Conservation (phyloP, 768 basidiomycete genomes). For the Tulasnella sp. region DNA sequence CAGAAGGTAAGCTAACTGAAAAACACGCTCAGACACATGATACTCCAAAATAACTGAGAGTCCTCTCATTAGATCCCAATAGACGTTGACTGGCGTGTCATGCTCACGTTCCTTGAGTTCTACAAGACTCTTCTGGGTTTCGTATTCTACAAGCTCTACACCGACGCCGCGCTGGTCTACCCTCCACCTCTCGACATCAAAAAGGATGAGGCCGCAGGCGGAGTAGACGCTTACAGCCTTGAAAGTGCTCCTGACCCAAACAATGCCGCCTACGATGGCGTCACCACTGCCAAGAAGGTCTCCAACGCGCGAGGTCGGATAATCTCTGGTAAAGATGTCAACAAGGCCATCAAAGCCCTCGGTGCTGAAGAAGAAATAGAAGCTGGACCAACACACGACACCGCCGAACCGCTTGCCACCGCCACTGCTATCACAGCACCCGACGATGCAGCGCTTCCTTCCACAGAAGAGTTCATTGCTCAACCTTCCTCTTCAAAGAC, state of each 20-base stretch:
- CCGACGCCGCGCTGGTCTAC: conserved; percentile 84
- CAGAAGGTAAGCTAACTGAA: conserved; percentile 59
- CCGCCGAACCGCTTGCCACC: conserved; percentile 4
- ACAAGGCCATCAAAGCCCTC: conserved; percentile 36
- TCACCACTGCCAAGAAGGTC: conserved; percentile 26
- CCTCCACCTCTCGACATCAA: conserved; percentile 81
- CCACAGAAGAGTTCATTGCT: conserved; percentile 55
- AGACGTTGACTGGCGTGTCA: conserved; percentile 95
- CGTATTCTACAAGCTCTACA: conserved; percentile 95
- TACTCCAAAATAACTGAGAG: no score
- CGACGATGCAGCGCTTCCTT: conserved; percentile 24
- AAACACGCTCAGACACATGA: no score
- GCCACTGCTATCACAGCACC: conserved; percentile 2
- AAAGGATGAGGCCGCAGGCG: conserved; percentile 78
- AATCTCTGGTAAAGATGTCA: conserved; percentile 47
- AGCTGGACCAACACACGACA: conserved; percentile 22
- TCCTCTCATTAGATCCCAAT: conserved; percentile 59
- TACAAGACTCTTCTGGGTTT: conserved; percentile 96
- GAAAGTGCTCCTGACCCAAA: conserved; percentile 13
- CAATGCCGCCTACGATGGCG: conserved; percentile 21
- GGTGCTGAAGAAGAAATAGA: conserved; percentile 27
- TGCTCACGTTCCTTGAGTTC: conserved; percentile 94
- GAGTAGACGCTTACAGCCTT: conserved; percentile 78
- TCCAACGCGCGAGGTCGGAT: conserved; percentile 33
- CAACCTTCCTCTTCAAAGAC: conserved; percentile 43